Base-by-base conservation (phyloP, 768 basidiomycete genomes). In the Tubosaeta brunneosetosa region DNA sequence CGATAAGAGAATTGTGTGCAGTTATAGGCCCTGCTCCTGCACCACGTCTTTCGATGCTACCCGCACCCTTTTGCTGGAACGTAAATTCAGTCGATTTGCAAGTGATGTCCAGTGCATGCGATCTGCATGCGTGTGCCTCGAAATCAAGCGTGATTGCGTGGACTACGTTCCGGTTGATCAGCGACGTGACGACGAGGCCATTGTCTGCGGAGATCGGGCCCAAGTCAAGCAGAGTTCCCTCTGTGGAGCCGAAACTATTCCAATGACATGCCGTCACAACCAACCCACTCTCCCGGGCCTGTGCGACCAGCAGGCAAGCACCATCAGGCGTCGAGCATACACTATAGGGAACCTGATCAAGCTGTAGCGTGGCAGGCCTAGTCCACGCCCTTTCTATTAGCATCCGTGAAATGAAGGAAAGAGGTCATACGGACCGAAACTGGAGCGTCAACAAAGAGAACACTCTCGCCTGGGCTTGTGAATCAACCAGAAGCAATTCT, bases 81-180 rank as follows among this genome's bases (percentile, higher is more conserved):
- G 69, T 74, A 54, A 80, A 82, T 49, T 83, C 79, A 2, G 81
- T 82, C 10, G 72, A 63, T 52, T 78, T 80, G 47, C 75, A 76
- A 8, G 79, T 80, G 56, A 85, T 82, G 31, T 77, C 71, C 42
- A 85, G 60, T 0, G 69, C 73, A 14, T 77, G 33, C 0, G 83
- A 85, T 19, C 59, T 59, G 45, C 74, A 75, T 16, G 56, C 51
- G 3, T 59, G 66, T 5, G 61, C 27, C 6, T 60, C 29, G 7
- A 64, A 52, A 50, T 80, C 72, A 4, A 83, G 62, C 10, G 57
- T 56, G 3, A 83, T 32, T 13, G 81, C 49, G 58, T 83, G 76
- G 5, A 77, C 71, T 37, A 67, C 70, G 5, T 61, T 64, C 44
- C 77, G 70, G 42, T 59, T 22, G 22, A 22, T 22, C 22, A 22